phyloP scores from a whole-genome alignment of 495 filamentous ascomycete genomes.

The Trichocladium antarcticum region DNA sequence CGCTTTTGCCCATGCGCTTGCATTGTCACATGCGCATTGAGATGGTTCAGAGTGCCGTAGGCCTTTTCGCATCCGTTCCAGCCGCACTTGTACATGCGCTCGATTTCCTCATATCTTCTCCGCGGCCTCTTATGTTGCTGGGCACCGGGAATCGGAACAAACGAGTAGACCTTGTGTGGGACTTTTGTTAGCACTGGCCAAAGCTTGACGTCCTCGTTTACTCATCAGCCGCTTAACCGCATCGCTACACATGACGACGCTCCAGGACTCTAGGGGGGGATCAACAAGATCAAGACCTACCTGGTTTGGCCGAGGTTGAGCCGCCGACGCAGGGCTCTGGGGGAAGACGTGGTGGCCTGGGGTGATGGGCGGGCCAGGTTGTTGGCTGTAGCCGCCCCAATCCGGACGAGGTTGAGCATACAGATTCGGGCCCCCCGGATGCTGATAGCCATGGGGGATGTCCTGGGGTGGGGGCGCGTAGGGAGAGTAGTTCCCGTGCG shows the following conservation, averaged over 20 bases:
- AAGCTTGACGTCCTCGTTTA: too few species aligned
- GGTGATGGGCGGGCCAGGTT: conserved; percentile 39
- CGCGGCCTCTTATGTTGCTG: conserved; percentile 96
- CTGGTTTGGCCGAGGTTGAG: conserved; percentile 55
- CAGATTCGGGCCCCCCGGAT: conserved; percentile 40
- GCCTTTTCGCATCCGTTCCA: conserved; percentile 98
- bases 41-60: conserved; percentile 89
- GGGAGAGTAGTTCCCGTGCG: conserved; percentile 63
- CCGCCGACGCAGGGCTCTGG: conserved; percentile 42
- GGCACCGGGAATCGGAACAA: conserved; percentile 93
- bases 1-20: conserved; percentile 87
- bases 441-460: conserved; percentile 62
- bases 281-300: conserved; percentile 40
- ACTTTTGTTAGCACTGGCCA: not conserved
- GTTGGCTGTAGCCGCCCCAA: conserved; percentile 65
- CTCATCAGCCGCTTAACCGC: too few species aligned
- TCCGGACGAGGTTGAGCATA: conserved; percentile 63
- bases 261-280: too few species aligned
- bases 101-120: conserved; percentile 93
- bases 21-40: conserved; percentile 98
- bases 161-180: conserved; percentile 76
- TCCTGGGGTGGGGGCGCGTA: conserved; percentile 73
- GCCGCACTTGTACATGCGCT: conserved; percentile 99
- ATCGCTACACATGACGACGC: too few species aligned
- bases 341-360: conserved; percentile 40